These are phyloP conservation scores for Jacaranda copaia DNA, from an alignment of 257 asterid genomes.

Conservation along the genomic window DNA sequence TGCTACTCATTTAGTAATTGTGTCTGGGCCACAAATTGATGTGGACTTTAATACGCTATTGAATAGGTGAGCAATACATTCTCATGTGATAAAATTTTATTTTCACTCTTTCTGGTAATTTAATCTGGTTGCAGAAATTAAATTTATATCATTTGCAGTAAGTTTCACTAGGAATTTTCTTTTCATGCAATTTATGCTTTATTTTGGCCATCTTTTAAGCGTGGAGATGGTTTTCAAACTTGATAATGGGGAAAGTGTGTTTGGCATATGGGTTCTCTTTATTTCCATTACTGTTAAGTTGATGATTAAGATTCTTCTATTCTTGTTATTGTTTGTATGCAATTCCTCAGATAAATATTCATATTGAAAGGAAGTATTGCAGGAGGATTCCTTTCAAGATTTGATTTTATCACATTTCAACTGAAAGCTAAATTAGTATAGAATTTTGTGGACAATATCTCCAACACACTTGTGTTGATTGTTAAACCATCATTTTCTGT, in stretches of 20 bases:
- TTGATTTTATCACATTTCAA: background rate
- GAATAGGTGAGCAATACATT: slow-evolving; percentile 55
- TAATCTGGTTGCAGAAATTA: slow-evolving; percentile 30
- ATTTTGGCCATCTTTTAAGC: slow-evolving; percentile 11
- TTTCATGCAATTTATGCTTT: background rate
- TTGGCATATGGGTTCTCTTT: slow-evolving; percentile 4
- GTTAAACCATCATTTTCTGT: slow-evolving; percentile 11
- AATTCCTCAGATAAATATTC: background rate
- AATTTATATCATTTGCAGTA: background rate
- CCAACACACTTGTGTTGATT: background rate
- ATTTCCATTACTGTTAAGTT: background rate
- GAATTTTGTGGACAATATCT: background rate
- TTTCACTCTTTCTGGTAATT: background rate
- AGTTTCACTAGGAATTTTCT: background rate
- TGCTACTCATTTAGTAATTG: slow-evolving; percentile 81
- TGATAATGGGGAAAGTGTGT: background rate
- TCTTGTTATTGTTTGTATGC: slow-evolving; percentile 1
- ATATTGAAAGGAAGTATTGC: too few relatives aligned
- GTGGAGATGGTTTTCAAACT: background rate
- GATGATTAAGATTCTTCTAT: background rate
- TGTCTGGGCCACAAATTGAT: slow-evolving; percentile 50
- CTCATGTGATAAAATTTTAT: background rate
- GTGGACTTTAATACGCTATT: slow-evolving; percentile 59
- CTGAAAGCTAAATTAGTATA: background rate
- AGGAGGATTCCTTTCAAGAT: background rate